Conservation (phyloP, 768 basidiomycete species). For the Leccinum fibrillosum region DNA sequence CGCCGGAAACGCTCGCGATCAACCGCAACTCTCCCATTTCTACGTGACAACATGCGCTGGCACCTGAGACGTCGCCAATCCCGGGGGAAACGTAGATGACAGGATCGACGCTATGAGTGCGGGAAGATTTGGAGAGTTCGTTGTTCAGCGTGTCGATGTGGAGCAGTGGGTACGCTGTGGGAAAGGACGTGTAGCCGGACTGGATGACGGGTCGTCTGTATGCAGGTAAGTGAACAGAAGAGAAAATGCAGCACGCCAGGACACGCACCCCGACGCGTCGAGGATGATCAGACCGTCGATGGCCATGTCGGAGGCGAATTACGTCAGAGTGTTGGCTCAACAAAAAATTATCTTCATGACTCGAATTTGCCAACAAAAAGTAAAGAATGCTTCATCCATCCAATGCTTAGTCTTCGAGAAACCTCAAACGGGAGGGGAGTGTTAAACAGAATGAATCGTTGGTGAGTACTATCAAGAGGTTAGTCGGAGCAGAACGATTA, state of each 20-base stretch:
- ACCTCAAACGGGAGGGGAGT: too few species aligned
- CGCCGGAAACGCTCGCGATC: conserved; percentile 78
- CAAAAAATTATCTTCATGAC: too few species aligned
- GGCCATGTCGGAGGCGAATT: conserved; percentile 44
- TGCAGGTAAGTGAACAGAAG: too few species aligned
- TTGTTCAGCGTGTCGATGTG: conserved; percentile 85
- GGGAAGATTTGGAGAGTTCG: conserved; percentile 56
- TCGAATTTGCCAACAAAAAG: too few species aligned
- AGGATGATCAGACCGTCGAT: conserved; percentile 82
- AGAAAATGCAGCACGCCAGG: not conserved
- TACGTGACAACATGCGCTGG: conserved; percentile 82
- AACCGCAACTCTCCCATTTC: conserved; percentile 72
- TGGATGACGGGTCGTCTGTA: conserved; percentile 79
- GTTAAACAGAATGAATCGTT: too few species aligned
- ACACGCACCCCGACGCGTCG: conserved; percentile 66
- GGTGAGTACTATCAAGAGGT: too few species aligned
- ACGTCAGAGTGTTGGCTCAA: too few species aligned
- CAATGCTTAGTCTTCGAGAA: too few species aligned
- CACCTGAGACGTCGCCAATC: conserved; percentile 39
- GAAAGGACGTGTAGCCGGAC: conserved; percentile 80
- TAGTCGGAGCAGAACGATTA: too few species aligned
- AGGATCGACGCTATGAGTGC: conserved; percentile 61
- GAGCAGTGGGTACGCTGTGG: conserved; percentile 74
- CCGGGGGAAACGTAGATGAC: conserved; percentile 61
- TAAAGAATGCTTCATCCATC: too few species aligned